Conservation (phyloP, 164 flowering plant species). For the Liquidambar formosana region DNA sequence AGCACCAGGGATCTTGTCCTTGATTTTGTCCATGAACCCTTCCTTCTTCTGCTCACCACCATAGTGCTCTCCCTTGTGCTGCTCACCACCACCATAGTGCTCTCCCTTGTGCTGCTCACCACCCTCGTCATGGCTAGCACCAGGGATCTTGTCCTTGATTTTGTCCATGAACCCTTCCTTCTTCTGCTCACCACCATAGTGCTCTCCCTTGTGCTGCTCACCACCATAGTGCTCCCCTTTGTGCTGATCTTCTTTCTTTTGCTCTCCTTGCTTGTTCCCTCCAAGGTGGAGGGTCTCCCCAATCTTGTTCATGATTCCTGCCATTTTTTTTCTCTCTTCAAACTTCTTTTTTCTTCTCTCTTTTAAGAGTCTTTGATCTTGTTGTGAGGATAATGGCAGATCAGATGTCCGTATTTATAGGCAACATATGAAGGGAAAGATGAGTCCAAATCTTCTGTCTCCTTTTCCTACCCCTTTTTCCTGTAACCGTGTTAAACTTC, state of each 20-base stretch:
- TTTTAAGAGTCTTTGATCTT: no score
- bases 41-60: neutral
- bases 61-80: neutral
- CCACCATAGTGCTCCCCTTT: constrained; percentile 16
- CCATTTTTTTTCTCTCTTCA: neutral
- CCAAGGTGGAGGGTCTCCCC: constrained; percentile 60
- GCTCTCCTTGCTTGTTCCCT: constrained; percentile 32
- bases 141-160: constrained; percentile 56
- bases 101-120: constrained; percentile 20
- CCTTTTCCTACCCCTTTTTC: no score
- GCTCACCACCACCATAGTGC: constrained; percentile 7
- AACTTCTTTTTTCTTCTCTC: no score
- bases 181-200: neutral
- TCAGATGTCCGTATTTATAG: no score
- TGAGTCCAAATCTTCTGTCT: no score
- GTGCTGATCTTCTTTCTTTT: constrained; percentile 19
- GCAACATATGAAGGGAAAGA: no score
- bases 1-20: constrained; percentile 6
- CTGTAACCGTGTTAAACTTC: no score
- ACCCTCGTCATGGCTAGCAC: constrained; percentile 1
- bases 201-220: constrained; percentile 15
- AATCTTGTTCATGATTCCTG: constrained; percentile 36
- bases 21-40: neutral
- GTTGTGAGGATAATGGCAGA: no score
- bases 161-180: constrained; percentile 48